These are phyloP conservation scores for Globisporangium nagaii DNA, from an alignment of 352 stramenopile species.

Conservation along the genomic window DNA sequence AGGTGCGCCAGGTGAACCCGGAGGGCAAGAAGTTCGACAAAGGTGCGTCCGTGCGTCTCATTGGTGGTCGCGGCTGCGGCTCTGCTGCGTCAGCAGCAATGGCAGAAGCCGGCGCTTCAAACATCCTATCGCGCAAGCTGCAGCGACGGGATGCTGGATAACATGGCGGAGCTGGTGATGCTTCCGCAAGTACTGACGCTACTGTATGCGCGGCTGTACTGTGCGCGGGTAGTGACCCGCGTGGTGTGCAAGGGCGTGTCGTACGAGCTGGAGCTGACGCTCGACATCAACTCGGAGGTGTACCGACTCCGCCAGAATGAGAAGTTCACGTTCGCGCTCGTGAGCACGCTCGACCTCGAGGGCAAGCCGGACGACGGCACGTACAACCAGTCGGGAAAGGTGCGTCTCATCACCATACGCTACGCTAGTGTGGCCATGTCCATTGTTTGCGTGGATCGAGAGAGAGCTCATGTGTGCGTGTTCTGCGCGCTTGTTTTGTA, in stretches of 20 bases:
- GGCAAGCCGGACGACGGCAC: conserved; percentile 94
- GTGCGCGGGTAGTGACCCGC: conserved; percentile 81
- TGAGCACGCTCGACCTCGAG: conserved; percentile 95
- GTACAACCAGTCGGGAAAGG: conserved; percentile 90
- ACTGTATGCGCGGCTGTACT: neutral
- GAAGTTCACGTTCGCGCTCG: conserved; percentile 95
- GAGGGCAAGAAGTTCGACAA: conserved; percentile 98
- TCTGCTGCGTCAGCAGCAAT: neutral
- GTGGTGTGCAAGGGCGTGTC: conserved; percentile 95
- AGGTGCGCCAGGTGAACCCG: conserved; percentile 95
- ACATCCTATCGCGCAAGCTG: no score
- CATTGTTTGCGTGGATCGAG: no score
- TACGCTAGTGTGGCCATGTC: no score
- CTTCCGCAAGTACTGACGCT: conserved; percentile 8
- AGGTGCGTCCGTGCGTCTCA: conserved; percentile 31
- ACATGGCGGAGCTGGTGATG: no score
- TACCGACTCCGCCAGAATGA: conserved; percentile 94
- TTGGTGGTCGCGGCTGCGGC: neutral
- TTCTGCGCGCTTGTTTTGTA: no score
- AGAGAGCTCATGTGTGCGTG: neutral
- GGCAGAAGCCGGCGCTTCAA: neutral
- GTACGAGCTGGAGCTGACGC: conserved; percentile 96
- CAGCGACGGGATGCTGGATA: neutral
- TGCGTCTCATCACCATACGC: conserved; percentile 15
- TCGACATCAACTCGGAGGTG: conserved; percentile 98